Conservation (phyloP, 2,329 filamentous ascomycete genomes). For the Sclerotinia borealis region DNA sequence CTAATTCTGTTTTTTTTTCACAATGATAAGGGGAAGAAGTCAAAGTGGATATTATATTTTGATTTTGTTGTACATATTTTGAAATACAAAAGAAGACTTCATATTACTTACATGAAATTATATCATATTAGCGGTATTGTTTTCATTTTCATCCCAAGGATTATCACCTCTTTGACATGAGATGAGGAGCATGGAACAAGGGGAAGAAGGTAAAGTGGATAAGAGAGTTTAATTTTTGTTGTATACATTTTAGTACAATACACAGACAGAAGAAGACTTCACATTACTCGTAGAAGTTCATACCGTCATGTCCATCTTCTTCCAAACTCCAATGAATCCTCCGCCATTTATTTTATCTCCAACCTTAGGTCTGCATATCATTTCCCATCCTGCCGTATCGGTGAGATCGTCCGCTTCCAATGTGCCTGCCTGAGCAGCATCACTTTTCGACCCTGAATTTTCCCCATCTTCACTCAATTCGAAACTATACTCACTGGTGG, state of each 20-base stretch:
- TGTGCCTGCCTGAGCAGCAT: background rate
- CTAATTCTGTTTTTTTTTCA: no score
- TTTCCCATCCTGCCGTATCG: conserved; percentile 33
- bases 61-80: no score
- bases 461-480: background rate
- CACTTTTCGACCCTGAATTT: background rate
- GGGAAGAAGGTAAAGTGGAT: no score
- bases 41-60: no score
- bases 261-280: background rate
- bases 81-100: no score
- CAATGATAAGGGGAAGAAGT: no score
- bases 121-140: no score
- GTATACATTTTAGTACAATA: background rate
- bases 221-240: background rate
- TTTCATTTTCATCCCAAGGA: no score
- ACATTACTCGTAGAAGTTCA: background rate
- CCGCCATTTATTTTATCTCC: conserved; percentile 42
- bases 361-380: conserved; percentile 48
- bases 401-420: background rate
- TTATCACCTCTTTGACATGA: no score
- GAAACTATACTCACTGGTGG: background rate
- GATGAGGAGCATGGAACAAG: no score
- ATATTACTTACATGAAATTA: no score
- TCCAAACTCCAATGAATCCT: conserved; percentile 45
- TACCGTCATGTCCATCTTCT: conserved; percentile 16